Evolutionary conservation across 164 flowering plant species (phyloP).

Genomic region (Echeveria elegans): DNA sequence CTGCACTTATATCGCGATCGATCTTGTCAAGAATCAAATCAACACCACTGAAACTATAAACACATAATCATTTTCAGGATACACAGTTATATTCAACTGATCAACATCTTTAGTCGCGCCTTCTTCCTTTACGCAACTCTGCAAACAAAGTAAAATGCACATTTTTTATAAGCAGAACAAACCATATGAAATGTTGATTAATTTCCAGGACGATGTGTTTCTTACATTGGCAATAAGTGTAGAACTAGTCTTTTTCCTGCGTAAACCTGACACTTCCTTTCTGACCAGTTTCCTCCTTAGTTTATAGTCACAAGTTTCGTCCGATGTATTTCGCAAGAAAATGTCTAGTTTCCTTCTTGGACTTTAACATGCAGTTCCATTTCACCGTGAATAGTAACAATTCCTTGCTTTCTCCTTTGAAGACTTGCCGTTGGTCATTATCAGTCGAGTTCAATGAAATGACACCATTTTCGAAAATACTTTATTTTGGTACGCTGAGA

Average conservation of each 20-base stretch:
- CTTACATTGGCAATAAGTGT: neutral
- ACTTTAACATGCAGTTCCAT: neutral
- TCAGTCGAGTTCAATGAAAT: neutral
- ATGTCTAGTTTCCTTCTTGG: neutral
- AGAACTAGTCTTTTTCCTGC: neutral
- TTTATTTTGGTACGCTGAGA: neutral
- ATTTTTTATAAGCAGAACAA: neutral
- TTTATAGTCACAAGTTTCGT: neutral
- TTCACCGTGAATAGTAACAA: slow-evolving; percentile 3
- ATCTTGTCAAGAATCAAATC: slow-evolving; percentile 6
- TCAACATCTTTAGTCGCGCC: neutral
- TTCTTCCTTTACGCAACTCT: neutral
- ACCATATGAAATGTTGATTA: neutral
- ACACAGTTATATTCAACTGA: neutral
- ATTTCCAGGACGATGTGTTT: neutral
- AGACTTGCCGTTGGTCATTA: slow-evolving; percentile 5
- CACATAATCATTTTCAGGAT: neutral
- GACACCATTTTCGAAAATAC: too few species aligned
- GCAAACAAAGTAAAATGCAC: neutral
- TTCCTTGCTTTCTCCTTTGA: slow-evolving; percentile 2
- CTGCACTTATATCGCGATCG: neutral
- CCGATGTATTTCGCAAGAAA: neutral
- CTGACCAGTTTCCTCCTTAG: slow-evolving; percentile 1
- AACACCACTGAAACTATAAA: neutral
- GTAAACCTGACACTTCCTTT: neutral